A percentile compares a stretch with the other conserved stretches of the same genome.
phyloP scores from a whole-genome alignment of 345 rosid genomes.

The Lumnitzera racemosa region DNA sequence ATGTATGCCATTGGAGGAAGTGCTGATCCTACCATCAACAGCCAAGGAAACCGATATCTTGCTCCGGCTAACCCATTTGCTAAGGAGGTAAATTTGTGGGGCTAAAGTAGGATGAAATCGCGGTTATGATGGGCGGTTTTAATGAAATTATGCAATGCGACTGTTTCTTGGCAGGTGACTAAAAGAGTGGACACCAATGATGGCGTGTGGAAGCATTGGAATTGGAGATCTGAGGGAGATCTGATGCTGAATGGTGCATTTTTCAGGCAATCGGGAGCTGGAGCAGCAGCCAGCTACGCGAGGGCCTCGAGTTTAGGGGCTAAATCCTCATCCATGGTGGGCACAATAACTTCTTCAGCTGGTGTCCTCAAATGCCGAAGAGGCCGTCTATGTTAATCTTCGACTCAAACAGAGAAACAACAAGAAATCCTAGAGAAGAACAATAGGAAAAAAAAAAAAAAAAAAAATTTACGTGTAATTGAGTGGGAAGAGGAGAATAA shows the following conservation, averaged over 20 bases:
- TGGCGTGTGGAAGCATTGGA: constrained; percentile 33
- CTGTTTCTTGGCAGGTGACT: constrained; percentile 25
- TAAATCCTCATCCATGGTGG: constrained; percentile 32
- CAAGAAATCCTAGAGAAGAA: neutral
- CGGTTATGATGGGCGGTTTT: neutral
- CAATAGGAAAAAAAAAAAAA: neutral
- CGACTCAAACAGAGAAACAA: neutral
- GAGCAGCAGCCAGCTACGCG: constrained; percentile 36
- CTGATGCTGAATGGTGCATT: constrained; percentile 38
- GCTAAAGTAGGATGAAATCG: neutral
- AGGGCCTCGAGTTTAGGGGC: constrained; percentile 48
- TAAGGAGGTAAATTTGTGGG: constrained; percentile 31
- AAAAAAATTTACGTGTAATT: neutral
- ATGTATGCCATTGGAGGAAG: constrained; percentile 99
- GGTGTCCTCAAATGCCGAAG: constrained; percentile 35
- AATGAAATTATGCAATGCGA: neutral
- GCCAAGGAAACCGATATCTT: constrained; percentile 90
- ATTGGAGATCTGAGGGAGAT: constrained; percentile 50
- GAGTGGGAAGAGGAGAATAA: constrained; percentile 7
- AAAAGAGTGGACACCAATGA: constrained; percentile 31
- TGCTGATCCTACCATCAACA: constrained; percentile 94
- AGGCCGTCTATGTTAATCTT: constrained; percentile 12
- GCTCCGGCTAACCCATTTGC: constrained; percentile 74
- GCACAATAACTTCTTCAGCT: constrained; percentile 27
- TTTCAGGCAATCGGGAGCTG: constrained; percentile 41